A percentile compares a stretch with the other conserved stretches of the same genome.
Evolutionary conservation across 1,284 basidiomycete genomes (phyloP).

Genomic region (Boletus smithii): DNA sequence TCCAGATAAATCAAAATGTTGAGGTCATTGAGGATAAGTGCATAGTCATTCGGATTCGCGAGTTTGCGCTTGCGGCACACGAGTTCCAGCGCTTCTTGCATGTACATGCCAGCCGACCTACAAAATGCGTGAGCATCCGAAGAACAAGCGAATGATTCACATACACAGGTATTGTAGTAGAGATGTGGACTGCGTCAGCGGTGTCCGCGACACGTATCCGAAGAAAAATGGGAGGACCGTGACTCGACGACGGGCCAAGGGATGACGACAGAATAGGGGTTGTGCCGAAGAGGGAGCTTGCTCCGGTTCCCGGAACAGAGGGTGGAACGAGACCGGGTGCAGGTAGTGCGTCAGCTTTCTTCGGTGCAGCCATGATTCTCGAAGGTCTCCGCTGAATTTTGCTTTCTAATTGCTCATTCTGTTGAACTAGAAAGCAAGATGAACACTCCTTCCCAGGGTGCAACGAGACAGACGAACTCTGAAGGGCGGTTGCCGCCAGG

Average conservation of each 20-base stretch:
- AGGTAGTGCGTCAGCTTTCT: slow-evolving; percentile 43
- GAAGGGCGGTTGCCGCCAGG: slow-evolving; percentile 68
- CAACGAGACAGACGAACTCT: slow-evolving; percentile 52
- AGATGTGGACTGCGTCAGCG: slow-evolving; percentile 77
- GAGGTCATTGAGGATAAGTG: slow-evolving; percentile 72
- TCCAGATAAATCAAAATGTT: slow-evolving; percentile 90
- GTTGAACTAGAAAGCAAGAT: slow-evolving; percentile 55
- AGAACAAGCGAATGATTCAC: slow-evolving; percentile 28
- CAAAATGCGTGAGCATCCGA: background rate
- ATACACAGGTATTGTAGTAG: slow-evolving; percentile 85
- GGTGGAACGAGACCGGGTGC: slow-evolving; percentile 25
- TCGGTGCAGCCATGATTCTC: slow-evolving; percentile 59
- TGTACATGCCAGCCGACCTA: slow-evolving; percentile 92
- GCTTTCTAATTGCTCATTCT: slow-evolving; percentile 73
- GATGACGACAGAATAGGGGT: slow-evolving; percentile 55
- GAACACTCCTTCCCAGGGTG: background rate
- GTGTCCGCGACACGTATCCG: slow-evolving; percentile 75
- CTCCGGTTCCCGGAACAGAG: slow-evolving; percentile 19
- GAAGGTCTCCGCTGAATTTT: slow-evolving; percentile 79
- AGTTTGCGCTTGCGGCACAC: slow-evolving; percentile 77
- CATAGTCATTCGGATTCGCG: slow-evolving; percentile 76
- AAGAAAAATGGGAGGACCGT: slow-evolving; percentile 78
- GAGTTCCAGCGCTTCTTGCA: slow-evolving; percentile 90
- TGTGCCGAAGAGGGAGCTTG: slow-evolving; percentile 41
- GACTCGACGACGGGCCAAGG: slow-evolving; percentile 60